Evolutionary conservation across 2,329 filamentous ascomycete genomes (phyloP).

Genomic region (Coniochaeta hoffmannii): DNA sequence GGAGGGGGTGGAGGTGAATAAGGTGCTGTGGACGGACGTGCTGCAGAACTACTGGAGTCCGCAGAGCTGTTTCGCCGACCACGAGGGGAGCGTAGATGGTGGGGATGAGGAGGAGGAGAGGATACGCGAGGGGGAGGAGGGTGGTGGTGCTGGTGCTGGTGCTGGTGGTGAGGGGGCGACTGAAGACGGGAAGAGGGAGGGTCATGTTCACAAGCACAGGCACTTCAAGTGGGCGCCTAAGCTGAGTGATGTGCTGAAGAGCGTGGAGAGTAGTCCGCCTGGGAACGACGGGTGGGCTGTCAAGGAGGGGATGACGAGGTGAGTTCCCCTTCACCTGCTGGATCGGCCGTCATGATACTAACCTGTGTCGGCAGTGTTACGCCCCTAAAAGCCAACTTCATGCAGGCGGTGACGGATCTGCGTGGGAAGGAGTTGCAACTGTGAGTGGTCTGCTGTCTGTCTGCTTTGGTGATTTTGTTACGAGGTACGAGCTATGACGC

Average conservation of each 20-base stretch:
- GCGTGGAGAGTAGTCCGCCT: slow-evolving; percentile 69
- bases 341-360: neutral
- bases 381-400: slow-evolving; percentile 87
- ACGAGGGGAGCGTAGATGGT: slow-evolving; percentile 59
- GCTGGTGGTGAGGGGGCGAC: slow-evolving; percentile 19
- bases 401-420: slow-evolving; percentile 59
- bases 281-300: slow-evolving; percentile 94
- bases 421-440: slow-evolving; percentile 68
- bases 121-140: slow-evolving; percentile 60
- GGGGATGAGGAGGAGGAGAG: slow-evolving; percentile 64
- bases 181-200: slow-evolving; percentile 24
- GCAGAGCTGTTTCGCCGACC: slow-evolving; percentile 81
- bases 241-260: slow-evolving; percentile 80
- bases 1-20: slow-evolving; percentile 61
- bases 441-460: slow-evolving; percentile 46
- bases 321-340: slow-evolving; percentile 19
- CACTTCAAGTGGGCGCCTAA: slow-evolving; percentile 93
- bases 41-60: slow-evolving; percentile 84
- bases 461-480: neutral
- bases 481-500: neutral
- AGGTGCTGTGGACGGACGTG: slow-evolving; percentile 77
- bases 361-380: slow-evolving; percentile 58
- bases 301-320: slow-evolving; percentile 81
- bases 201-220: slow-evolving; percentile 58
- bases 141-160: too few relatives aligned